phyloP scores from a whole-genome alignment of 2,329 filamentous ascomycete genomes.

The Arthrobotrys pseudoclavata region DNA sequence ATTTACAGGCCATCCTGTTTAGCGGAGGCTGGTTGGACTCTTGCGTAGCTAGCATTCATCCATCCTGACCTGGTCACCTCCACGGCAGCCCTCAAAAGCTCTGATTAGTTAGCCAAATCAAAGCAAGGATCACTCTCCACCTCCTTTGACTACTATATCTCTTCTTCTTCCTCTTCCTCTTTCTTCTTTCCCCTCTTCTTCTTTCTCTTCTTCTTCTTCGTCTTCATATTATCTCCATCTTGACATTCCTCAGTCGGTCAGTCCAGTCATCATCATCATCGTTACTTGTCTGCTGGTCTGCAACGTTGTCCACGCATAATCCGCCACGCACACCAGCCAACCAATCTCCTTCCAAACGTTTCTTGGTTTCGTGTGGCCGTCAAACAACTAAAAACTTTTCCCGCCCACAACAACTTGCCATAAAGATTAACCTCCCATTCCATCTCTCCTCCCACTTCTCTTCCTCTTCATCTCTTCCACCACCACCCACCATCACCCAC shows the following conservation, averaged over 20 bases:
- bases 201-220: conserved; percentile 1
- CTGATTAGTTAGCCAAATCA: conserved; percentile 45
- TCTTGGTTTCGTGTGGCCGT: conserved; percentile 43
- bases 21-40: conserved; percentile 11
- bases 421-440: no score
- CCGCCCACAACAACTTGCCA: conserved; percentile 44
- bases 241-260: not conserved
- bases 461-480: conserved; percentile 20
- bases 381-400: conserved; percentile 47
- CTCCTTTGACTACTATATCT: conserved; percentile 13
- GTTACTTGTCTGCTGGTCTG: not conserved
- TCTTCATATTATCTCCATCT: not conserved
- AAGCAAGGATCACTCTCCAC: conserved; percentile 33
- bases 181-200: conserved; percentile 1
- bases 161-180: not conserved
- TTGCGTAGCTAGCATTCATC: not conserved
- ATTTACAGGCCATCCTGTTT: conserved; percentile 30
- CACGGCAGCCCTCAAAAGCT: conserved; percentile 39
- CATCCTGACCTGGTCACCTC: conserved; percentile 41
- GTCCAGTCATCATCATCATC: conserved; percentile 13
- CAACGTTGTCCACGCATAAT: conserved; percentile 22
- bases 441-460: conserved; percentile 16
- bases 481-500: not conserved
- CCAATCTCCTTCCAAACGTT: not conserved
- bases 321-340: conserved; percentile 20